These are phyloP conservation scores for Psilocybe cubensis DNA, from an alignment of 768 basidiomycete genomes.

Conservation along the genomic window DNA sequence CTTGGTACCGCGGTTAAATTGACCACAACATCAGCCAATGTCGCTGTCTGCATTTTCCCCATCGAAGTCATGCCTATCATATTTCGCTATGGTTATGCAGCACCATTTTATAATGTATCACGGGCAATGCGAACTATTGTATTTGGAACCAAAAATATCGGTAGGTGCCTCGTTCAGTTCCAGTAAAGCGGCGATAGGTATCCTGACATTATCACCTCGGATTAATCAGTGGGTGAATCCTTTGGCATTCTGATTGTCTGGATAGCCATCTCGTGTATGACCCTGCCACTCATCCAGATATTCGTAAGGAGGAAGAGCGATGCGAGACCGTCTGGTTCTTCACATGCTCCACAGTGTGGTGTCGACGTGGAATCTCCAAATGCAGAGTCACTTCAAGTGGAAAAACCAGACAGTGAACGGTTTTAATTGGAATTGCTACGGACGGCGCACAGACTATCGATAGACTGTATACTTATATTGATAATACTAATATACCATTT, in stretches of 20 bases:
- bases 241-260: conserved; percentile 60
- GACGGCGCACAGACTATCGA: neutral
- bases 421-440: neutral
- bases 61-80: conserved; percentile 52
- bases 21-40: conserved; percentile 44
- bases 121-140: conserved; percentile 56
- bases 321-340: neutral
- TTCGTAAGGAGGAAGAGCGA: conserved; percentile 20
- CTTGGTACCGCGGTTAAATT: neutral
- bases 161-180: conserved; percentile 33
- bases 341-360: neutral
- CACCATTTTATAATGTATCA: conserved; percentile 68
- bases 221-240: conserved; percentile 52
- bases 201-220: neutral
- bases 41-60: conserved; percentile 58
- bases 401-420: neutral
- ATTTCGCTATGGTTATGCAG: conserved; percentile 64
- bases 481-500: too few species aligned
- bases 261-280: conserved; percentile 56
- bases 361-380: neutral
- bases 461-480: too few species aligned
- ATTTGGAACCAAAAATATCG: conserved; percentile 58
- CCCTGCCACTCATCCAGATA: conserved; percentile 56
- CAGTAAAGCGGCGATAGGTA: neutral
- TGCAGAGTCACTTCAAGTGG: neutral